Evolutionary conservation across 208 protist genomes (phyloP).

Genomic region (Trypanosoma platydactyli): DNA sequence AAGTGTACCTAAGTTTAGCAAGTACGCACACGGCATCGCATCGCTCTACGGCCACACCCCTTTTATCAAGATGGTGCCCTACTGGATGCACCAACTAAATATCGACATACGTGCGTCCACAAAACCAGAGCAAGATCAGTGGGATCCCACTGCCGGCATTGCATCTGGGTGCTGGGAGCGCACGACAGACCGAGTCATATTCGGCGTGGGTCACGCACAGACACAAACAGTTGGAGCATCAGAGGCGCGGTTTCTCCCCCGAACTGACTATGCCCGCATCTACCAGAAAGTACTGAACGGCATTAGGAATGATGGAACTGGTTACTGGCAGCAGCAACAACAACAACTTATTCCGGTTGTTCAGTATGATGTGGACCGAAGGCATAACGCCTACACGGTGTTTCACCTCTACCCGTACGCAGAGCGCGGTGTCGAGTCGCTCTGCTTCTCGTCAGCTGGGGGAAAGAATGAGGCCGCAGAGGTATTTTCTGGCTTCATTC

Average conservation of each 20-base stretch:
- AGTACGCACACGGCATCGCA: slow-evolving; percentile 90
- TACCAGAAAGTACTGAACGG: slow-evolving; percentile 64
- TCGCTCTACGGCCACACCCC: slow-evolving; percentile 84
- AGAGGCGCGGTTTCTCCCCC: slow-evolving; percentile 79
- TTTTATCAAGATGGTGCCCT: slow-evolving; percentile 87
- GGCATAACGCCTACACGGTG: slow-evolving; percentile 77
- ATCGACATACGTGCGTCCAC: slow-evolving; percentile 88
- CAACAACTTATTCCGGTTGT: slow-evolving; percentile 42
- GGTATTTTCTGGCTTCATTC: slow-evolving; percentile 74
- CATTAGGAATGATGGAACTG: slow-evolving; percentile 22
- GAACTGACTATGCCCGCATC: slow-evolving; percentile 69
- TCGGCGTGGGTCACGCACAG: slow-evolving; percentile 71
- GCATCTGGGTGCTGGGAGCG: slow-evolving; percentile 78
- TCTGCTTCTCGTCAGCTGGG: slow-evolving; percentile 54
- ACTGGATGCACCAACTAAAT: slow-evolving; percentile 89
- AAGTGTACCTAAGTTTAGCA: slow-evolving; percentile 87
- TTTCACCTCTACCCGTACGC: slow-evolving; percentile 83
- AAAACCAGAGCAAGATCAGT: slow-evolving; percentile 78
- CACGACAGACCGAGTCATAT: slow-evolving; percentile 74
- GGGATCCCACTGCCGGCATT: slow-evolving; percentile 82
- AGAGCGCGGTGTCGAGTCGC: slow-evolving; percentile 71
- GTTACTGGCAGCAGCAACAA: slow-evolving; percentile 3
- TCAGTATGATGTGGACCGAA: slow-evolving; percentile 76
- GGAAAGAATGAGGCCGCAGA: slow-evolving; percentile 61
- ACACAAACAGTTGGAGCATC: slow-evolving; percentile 83